Percentiles rank a stretch among this genome's conserved stretches.
Conservation (phyloP, 177 flowering plant genomes). For the Vitis hybrid region DNA sequence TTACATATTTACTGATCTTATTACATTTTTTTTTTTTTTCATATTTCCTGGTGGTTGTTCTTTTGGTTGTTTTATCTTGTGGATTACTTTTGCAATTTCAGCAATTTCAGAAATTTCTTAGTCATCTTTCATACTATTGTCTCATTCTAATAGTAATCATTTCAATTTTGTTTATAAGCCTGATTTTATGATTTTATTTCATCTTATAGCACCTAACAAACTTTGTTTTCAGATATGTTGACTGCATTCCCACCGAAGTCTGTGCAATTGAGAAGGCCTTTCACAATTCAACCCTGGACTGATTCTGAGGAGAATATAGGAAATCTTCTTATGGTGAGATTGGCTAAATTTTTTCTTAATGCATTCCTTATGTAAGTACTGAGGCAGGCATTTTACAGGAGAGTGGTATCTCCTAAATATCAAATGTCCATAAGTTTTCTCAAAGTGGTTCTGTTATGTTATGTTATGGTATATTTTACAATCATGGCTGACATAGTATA, state of each 20-base stretch:
- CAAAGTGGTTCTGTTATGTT: neutral
- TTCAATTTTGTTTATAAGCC: neutral
- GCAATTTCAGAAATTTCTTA: neutral
- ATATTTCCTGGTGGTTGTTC: too few relatives aligned
- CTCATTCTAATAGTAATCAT: neutral
- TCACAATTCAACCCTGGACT: constrained; percentile 67
- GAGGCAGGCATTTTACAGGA: too few relatives aligned
- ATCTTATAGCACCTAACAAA: constrained; percentile 2
- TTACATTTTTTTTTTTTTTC: too few relatives aligned
- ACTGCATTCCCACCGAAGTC: constrained; percentile 64
- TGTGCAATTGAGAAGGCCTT: constrained; percentile 65
- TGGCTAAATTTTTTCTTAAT: neutral
- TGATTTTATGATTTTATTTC: neutral
- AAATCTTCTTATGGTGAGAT: constrained; percentile 84
- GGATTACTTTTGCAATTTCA: constrained; percentile 2
- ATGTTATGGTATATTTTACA: neutral
- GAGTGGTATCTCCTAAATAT: too few relatives aligned
- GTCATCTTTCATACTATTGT: neutral
- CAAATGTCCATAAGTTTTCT: neutral
- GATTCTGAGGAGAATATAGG: constrained; percentile 79
- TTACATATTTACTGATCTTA: too few relatives aligned
- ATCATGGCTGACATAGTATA: too few relatives aligned
- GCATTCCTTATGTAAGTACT: neutral
- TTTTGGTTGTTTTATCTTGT: too few relatives aligned
- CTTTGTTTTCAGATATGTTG: constrained; percentile 46